Evolutionary conservation across 164 flowering plant species (phyloP).

Genomic region (Chimonanthus praecox): DNA sequence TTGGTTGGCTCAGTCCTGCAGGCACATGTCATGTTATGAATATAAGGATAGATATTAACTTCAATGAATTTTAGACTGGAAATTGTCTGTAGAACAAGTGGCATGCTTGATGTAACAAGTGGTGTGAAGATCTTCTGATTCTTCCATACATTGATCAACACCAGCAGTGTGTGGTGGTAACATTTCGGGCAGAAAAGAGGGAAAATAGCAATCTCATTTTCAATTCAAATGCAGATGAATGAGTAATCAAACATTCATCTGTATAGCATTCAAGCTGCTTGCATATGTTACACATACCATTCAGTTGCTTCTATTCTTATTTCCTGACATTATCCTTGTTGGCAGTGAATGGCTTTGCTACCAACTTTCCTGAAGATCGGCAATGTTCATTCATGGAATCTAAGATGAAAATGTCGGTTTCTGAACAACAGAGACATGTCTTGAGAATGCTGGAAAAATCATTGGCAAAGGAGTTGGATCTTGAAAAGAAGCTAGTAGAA

Average conservation of each 20-base stretch:
- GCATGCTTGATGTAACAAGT: not conserved
- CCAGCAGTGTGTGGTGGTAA: not conserved
- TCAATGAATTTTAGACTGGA: not conserved
- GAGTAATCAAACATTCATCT: not conserved
- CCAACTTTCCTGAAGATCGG: constrained; percentile 24
- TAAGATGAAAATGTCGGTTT: constrained; percentile 38
- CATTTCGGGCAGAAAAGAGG: not conserved
- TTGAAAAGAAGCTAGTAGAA: constrained; percentile 65
- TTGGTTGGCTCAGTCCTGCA: not conserved
- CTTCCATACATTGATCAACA: not conserved
- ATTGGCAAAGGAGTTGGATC: constrained; percentile 75
- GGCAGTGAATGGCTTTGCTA: constrained; percentile 40
- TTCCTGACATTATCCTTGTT: constrained; percentile 4
- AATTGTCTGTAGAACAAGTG: not conserved
- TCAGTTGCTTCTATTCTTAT: not conserved
- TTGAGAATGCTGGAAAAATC: constrained; percentile 90
- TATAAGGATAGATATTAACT: not conserved
- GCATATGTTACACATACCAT: not conserved
- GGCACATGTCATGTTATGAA: not conserved
- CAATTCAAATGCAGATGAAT: not conserved
- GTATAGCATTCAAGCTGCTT: not conserved
- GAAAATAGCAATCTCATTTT: not conserved
- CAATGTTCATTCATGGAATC: constrained; percentile 11
- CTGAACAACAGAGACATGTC: constrained; percentile 61
- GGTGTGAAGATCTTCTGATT: not conserved